Evolutionary conservation across 163 green algal species (phyloP), one percentile per base, ranked within the genome.

Genomic region (Trebouxia gelatinosa): DNA sequence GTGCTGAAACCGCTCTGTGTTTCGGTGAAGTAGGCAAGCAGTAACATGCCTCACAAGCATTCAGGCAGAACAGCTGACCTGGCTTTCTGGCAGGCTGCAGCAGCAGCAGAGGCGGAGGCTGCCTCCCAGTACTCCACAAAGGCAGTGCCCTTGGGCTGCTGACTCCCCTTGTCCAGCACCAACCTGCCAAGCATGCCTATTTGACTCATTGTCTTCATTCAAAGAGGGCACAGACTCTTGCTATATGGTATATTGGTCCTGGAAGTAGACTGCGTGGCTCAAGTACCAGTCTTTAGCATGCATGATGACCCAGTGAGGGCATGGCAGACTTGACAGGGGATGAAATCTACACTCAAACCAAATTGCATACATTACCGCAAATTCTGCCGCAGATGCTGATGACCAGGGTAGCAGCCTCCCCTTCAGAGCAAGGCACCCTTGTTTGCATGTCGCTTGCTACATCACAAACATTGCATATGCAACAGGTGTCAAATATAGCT

Each of bases 121-220:
- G 79, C 82, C 0, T 34, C n/a, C 21, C 75, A 74, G 40, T 92
- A 99, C 78, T 99, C 95, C 23, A 97, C 91, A 88, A 98, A 98
- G 2, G 95, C 95, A 5, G 91, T 98, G 58, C 95, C 95, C 80
- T 98, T 98, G 65, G 87, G 85, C 87, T 93, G 92, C 29, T 91
- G 86, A 2, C 89, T 94, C 9, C 74, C 72, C 78, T 94, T 95
- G 79, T 97, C 86, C 40, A 93, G 83, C 51, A 92, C 89, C 70
- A 92, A 58, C 51, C 89, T 87, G 76, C 54, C 83, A 23, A 54
- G 11, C 28, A 34, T 26, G 50, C 34, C n/a, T 3, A 54, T 1
- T 23, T 2, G 50, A 54, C 16, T 35, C 28, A 74, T 61, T 35
- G 16, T 11, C 29, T 37, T 58, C 67, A 61, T 37, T 37, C 5